These are phyloP conservation scores for Alternaria angustiovoidea DNA, from an alignment of 2,329 filamentous ascomycete species.

Conservation along the genomic window DNA sequence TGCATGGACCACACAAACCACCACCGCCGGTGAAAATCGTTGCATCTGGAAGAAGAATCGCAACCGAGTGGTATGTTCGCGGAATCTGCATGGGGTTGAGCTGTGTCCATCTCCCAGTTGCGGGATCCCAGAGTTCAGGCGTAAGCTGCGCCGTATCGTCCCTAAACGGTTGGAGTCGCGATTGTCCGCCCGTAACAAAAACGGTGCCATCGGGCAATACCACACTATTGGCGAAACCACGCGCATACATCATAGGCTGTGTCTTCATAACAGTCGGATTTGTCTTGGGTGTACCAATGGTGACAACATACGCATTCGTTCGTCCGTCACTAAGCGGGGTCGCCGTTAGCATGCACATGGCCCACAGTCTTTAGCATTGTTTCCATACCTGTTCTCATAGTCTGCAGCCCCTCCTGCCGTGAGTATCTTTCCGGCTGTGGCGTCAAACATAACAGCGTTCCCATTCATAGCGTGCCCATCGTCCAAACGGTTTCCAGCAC, in stretches of 20 bases:
- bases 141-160: constrained; percentile 26
- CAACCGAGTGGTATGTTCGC: constrained; percentile 41
- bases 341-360: background rate
- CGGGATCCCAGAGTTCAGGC: constrained; percentile 39
- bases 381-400: constrained; percentile 44
- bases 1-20: constrained; percentile 57
- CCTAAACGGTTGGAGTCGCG: constrained; percentile 25
- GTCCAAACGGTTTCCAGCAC: constrained; percentile 56
- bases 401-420: constrained; percentile 59
- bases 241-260: constrained; percentile 36
- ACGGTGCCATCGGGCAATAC: constrained; percentile 48
- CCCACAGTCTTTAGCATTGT: background rate
- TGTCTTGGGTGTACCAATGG: constrained; percentile 49
- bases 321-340: constrained; percentile 46
- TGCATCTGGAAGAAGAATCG: constrained; percentile 37
- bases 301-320: constrained; percentile 60
- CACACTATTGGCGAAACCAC: constrained; percentile 39
- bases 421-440: constrained; percentile 62
- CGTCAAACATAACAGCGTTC: constrained; percentile 66
- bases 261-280: constrained; percentile 30
- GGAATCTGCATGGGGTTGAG: constrained; percentile 34
- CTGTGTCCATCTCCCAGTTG: constrained; percentile 28
- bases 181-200: constrained; percentile 43
- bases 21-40: constrained; percentile 38
- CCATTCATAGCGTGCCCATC: constrained; percentile 64